phyloP scores from a whole-genome alignment of 1,284 basidiomycete species.

The Puccinia brachypodii region DNA sequence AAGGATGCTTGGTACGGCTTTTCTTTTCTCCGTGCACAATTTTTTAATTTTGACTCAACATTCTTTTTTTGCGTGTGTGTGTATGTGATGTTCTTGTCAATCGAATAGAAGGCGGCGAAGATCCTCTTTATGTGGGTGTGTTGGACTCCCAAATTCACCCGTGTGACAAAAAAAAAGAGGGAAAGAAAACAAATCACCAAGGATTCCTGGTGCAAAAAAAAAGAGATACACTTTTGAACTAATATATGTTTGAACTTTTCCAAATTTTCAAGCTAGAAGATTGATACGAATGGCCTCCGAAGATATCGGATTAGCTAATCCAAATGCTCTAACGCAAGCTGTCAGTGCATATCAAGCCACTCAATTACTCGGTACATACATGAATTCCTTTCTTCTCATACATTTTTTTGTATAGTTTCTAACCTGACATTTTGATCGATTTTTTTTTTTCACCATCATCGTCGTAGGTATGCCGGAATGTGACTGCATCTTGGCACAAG shows the following conservation, averaged over 20 bases:
- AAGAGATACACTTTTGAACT: neutral
- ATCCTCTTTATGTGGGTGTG: constrained; percentile 79
- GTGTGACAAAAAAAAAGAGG: neutral
- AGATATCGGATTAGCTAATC: constrained; percentile 77
- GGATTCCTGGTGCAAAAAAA: neutral
- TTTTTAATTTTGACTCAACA: constrained; percentile 52
- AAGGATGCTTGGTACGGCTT: constrained; percentile 52
- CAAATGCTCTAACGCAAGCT: constrained; percentile 61
- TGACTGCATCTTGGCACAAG: constrained; percentile 65
- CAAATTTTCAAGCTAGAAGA: constrained; percentile 60
- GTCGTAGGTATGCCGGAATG: constrained; percentile 49
- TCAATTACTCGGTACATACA: constrained; percentile 68
- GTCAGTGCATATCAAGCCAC: constrained; percentile 76
- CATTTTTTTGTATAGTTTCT: neutral
- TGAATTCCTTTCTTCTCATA: constrained; percentile 62
- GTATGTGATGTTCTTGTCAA: constrained; percentile 41
- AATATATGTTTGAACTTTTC: neutral
- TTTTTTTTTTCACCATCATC: constrained; percentile 49
- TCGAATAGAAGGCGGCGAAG: constrained; percentile 72
- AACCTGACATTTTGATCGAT: neutral
- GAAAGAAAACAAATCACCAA: neutral
- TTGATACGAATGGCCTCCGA: constrained; percentile 82
- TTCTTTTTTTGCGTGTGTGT: neutral
- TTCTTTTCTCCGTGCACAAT: neutral
- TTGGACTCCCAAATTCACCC: constrained; percentile 64